Percentiles rank a stretch among this genome's conserved stretches.
phyloP scores from a whole-genome alignment of 1,139 yeast species.

The Hemisphaericaspora xylofermentans region DNA sequence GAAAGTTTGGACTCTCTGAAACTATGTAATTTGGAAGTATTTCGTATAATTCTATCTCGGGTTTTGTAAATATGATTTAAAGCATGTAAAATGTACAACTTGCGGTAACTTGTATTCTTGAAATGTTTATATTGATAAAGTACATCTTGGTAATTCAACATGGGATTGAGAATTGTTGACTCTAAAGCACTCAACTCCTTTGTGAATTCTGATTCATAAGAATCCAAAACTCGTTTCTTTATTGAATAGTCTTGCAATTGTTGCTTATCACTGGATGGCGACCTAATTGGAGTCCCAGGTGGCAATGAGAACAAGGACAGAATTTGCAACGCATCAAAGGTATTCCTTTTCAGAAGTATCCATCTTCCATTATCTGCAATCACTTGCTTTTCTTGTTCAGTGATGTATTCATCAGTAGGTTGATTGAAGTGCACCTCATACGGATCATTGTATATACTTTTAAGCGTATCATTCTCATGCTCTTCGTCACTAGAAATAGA shows the following conservation, averaged over 20 bases:
- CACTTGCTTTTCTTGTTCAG: conserved; percentile 26
- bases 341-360: conserved; percentile 21
- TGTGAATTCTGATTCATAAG: conserved; percentile 22
- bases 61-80: conserved; percentile 85
- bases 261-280: conserved; percentile 11
- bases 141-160: conserved; percentile 74
- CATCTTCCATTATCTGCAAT: conserved; percentile 25
- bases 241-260: conserved; percentile 17
- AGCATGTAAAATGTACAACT: conserved; percentile 67
- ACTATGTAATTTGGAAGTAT: conserved; percentile 57
- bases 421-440: conserved; percentile 74
- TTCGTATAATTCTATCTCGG: conserved; percentile 74
- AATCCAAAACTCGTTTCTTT: conserved; percentile 32
- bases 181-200: conserved; percentile 23
- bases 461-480: conserved; percentile 27
- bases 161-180: conserved; percentile 46
- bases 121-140: conserved; percentile 52
- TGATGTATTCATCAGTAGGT: conserved; percentile 44
- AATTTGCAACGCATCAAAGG: conserved; percentile 21
- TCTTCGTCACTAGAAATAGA: conserved; percentile 31
- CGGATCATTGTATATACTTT: conserved; percentile 46
- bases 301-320: conserved; percentile 27
- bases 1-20: conserved; percentile 36
- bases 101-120: conserved; percentile 53
- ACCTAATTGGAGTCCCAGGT: conserved; percentile 24